These are phyloP conservation scores for Baudoinia panamericana DNA, from an alignment of 495 filamentous ascomycete species.

Conservation along the genomic window DNA sequence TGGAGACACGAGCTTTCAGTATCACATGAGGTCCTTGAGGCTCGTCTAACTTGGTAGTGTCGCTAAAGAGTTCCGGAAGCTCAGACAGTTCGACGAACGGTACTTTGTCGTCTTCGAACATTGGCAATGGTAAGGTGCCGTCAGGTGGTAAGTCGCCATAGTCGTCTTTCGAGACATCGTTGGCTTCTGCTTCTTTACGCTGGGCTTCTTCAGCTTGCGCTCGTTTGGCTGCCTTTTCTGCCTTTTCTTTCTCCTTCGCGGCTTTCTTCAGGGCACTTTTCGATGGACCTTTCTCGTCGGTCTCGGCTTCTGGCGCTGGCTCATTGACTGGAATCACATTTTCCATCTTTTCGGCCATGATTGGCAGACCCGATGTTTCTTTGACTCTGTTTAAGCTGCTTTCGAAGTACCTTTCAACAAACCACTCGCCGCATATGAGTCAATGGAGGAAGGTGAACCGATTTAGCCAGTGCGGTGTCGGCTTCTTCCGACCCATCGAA, in stretches of 20 bases:
- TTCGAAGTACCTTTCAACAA: too few relatives aligned
- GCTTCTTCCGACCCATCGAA: too few relatives aligned
- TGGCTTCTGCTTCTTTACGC: constrained; percentile 26
- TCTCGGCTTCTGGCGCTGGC: constrained; percentile 14
- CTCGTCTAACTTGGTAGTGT: constrained; percentile 19
- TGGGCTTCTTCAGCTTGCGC: constrained; percentile 28
- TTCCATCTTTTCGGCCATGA: constrained; percentile 5
- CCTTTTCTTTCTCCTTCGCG: constrained; percentile 48
- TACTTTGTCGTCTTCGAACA: constrained; percentile 21
- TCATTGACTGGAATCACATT: constrained; percentile 18
- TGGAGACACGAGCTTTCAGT: constrained; percentile 30
- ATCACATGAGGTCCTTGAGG: constrained; percentile 20
- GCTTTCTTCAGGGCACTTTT: constrained; percentile 57
- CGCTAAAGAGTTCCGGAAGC: constrained; percentile 16
- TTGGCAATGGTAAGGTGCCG: constrained; percentile 23
- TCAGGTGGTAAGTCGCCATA: constrained; percentile 33
- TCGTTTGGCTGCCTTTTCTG: constrained; percentile 27
- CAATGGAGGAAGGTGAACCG: too few relatives aligned
- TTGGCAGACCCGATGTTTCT: too few relatives aligned
- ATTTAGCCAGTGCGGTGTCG: too few relatives aligned
- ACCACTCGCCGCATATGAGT: too few relatives aligned
- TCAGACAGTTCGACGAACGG: constrained; percentile 21
- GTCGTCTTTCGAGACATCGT: constrained; percentile 30
- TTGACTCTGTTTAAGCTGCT: too few relatives aligned
- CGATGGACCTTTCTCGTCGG: constrained; percentile 32